Conservation (phyloP, 352 stramenopile genomes). For the Pythium aquatile region DNA sequence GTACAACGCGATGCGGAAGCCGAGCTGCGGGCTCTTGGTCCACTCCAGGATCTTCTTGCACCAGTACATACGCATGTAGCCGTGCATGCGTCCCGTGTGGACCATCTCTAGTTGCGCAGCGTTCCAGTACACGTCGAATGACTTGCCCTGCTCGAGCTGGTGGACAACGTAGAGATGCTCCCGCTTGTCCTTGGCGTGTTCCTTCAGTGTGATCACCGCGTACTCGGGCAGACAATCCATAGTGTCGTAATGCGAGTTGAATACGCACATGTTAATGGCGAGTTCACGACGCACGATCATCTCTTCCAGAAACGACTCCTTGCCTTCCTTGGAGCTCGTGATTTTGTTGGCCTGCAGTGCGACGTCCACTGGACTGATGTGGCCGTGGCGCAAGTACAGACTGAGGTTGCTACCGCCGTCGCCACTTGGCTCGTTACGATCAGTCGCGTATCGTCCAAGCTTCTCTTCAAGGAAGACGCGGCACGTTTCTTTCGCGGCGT, state of each 20-base stretch:
- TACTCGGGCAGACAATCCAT: slow-evolving; percentile 89
- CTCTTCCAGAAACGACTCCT: slow-evolving; percentile 96
- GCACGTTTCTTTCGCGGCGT: slow-evolving; percentile 54
- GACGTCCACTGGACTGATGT: slow-evolving; percentile 73
- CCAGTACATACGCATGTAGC: slow-evolving; percentile 99
- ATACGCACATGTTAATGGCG: slow-evolving; percentile 97
- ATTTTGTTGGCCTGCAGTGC: slow-evolving; percentile 57
- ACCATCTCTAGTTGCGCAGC: slow-evolving; percentile 96
- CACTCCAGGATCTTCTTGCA: slow-evolving; percentile 99
- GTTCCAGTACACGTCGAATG: slow-evolving; percentile 98
- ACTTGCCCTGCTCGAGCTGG: slow-evolving; percentile 91
- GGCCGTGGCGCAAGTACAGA: slow-evolving; percentile 94
- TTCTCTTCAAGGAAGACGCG: slow-evolving; percentile 90
- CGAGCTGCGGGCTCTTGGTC: slow-evolving; percentile 90
- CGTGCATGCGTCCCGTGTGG: slow-evolving; percentile 90
- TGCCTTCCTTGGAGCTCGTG: slow-evolving; percentile 70
- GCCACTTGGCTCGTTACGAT: slow-evolving; percentile 96
- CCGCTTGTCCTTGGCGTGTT: slow-evolving; percentile 86
- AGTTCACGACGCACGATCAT: slow-evolving; percentile 96
- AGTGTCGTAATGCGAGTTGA: slow-evolving; percentile 94
- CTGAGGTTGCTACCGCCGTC: slow-evolving; percentile 90
- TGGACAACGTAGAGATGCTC: slow-evolving; percentile 90
- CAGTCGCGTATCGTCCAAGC: slow-evolving; percentile 58
- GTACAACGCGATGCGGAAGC: slow-evolving; percentile 90
- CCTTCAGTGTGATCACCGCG: slow-evolving; percentile 90